Base-by-base conservation (phyloP, 352 stramenopile genomes). In the Phytophthora brassicae region DNA sequence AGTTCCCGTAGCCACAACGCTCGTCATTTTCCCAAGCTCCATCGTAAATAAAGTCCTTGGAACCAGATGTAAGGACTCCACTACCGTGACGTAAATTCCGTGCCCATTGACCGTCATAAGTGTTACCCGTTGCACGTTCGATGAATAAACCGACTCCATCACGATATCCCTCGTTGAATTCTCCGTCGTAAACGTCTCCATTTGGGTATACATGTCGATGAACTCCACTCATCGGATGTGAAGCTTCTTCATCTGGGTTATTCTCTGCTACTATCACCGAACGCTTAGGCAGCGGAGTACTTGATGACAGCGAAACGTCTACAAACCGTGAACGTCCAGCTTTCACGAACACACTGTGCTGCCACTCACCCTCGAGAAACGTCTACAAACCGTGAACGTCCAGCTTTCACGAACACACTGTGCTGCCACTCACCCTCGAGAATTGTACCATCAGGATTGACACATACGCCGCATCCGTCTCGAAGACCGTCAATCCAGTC, bases 31-130 rank as follows among this genome's bases (percentile, higher is more conserved):
- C 64, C 85, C 85, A 94, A 12, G 74, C 56, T n/a, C 85, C 85
- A 44, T 94, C 85, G 60, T 90, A 94, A 48, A 94, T 85, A 48
- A 92, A 94, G 49, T 90, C 80, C 39, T 88, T 86, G 19, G 77
- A 78, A 0, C 81, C 86, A 0, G 79, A 90, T 0, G 78, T 93
- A 11, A 92, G 42, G 13, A 92, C 70, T 0, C 83, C 83, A 42
- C 52, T 85, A 24, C 86, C 86, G 22, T 92, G 80, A 2, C 82
- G 78, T 11, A 74, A 19, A 60, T 92, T 76, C 23, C 69, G 59
- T 7, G 66, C 42, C 86, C 86, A 94, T 17, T 88, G 68, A 5
- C 86, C 86, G 54, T 94, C 86, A 42, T 93, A 93, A 17, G 86
- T 71, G 31, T 66, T 88, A 16, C 80, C 79, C 6, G 78, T 88